These are phyloP conservation scores for Striga hermonthica DNA, from an alignment of 305 asterid genomes.

Conservation along the genomic window DNA sequence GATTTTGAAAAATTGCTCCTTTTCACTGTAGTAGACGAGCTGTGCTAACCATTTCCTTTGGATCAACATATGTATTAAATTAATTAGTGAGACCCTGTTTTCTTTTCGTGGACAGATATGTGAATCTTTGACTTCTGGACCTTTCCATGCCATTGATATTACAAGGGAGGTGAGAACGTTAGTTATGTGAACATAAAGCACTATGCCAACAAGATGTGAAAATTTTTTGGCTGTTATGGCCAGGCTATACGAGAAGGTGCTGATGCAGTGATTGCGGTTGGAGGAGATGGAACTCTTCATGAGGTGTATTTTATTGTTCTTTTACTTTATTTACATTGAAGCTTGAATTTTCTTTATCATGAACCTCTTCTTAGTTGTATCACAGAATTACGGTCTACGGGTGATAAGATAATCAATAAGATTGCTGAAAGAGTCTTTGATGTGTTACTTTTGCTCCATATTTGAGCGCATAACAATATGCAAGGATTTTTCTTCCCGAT, in stretches of 20 bases:
- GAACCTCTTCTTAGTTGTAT: background rate
- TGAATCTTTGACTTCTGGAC: slow-evolving; percentile 85
- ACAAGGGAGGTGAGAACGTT: slow-evolving; percentile 71
- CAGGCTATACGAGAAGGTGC: slow-evolving; percentile 97
- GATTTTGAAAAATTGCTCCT: slow-evolving; percentile 1
- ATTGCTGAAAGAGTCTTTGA: background rate
- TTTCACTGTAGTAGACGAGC: slow-evolving; percentile 5
- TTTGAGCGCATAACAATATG: background rate
- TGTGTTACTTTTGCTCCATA: background rate
- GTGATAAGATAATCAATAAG: slow-evolving; percentile 6
- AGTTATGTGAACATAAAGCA: slow-evolving; percentile 20
- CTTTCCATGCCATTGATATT: slow-evolving; percentile 76
- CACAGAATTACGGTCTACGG: background rate
- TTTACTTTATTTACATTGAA: slow-evolving; percentile 11
- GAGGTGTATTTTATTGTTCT: slow-evolving; percentile 49
- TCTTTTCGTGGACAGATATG: slow-evolving; percentile 56
- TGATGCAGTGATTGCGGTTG: slow-evolving; percentile 89
- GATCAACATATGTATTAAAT: slow-evolving; percentile 17
- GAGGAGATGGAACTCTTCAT: slow-evolving; percentile 95
- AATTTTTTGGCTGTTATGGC: slow-evolving; percentile 30
- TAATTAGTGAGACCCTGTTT: background rate
- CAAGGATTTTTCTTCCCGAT: background rate
- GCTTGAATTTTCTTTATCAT: slow-evolving; percentile 4
- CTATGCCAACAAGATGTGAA: slow-evolving; percentile 19
- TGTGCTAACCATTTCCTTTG: slow-evolving; percentile 5